phyloP scores from a whole-genome alignment of 2,329 filamentous ascomycete genomes.

The Penicillium sp. region DNA sequence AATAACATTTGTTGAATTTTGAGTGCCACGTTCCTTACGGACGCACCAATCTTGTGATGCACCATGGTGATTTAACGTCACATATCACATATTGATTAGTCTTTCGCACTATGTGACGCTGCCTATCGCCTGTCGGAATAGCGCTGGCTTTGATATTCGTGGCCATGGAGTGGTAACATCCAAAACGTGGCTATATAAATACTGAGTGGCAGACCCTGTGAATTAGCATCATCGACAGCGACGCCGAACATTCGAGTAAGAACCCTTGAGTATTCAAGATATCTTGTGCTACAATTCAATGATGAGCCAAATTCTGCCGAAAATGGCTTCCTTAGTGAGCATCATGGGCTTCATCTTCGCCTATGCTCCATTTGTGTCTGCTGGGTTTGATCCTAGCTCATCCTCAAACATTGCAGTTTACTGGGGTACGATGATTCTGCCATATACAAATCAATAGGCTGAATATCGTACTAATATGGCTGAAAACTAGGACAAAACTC shows the following conservation, averaged over 20 bases:
- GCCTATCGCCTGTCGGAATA: no score
- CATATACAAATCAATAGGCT: no score
- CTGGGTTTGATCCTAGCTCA: slow-evolving; percentile 44
- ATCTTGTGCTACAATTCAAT: background rate
- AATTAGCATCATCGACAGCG: background rate
- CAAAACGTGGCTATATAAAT: background rate
- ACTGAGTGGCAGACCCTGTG: background rate
- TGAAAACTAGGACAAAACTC: slow-evolving; percentile 60
- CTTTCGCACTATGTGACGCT: background rate
- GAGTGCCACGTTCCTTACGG: background rate
- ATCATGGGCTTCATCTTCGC: background rate
- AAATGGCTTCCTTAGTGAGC: background rate
- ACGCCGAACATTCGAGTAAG: no score
- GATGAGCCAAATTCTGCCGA: no score
- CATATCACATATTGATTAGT: background rate
- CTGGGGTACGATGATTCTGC: slow-evolving; percentile 50
- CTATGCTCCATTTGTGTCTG: background rate
- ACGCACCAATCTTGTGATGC: background rate
- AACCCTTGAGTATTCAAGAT: background rate
- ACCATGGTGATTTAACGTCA: background rate
- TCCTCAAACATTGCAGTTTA: slow-evolving; percentile 63
- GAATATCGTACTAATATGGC: background rate
- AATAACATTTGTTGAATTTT: background rate
- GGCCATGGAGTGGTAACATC: no score
- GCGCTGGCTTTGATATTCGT: no score